Evolutionary conservation across 805 yeast species (phyloP), one percentile per base, ranked within the genome.

Genomic region (Hanseniaspora osmophila): DNA sequence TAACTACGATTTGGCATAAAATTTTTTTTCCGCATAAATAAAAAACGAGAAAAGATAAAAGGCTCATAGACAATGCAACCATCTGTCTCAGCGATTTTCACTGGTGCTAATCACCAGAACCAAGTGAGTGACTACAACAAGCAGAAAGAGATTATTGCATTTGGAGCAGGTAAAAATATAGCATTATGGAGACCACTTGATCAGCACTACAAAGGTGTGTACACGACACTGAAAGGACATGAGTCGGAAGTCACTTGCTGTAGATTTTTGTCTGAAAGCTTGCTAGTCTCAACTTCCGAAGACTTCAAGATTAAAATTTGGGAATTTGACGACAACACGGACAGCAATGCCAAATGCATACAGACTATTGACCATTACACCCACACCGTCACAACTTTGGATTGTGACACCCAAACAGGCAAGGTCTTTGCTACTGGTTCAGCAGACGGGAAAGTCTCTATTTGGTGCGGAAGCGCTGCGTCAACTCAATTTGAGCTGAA

Each of bases 21-120:
- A 22, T 22, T 22, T 22, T 22, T n/a, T n/a, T n/a, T n/a, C n/a
- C n/a, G n/a, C n/a, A n/a, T n/a, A n/a, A n/a, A n/a, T n/a, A n/a
- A n/a, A n/a, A n/a, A n/a, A n/a, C n/a, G n/a, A n/a, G n/a, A n/a
- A n/a, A 30, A 30, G 9, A 10, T 30, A 30, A 10, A 30, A 30
- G 12, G 12, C 33, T 30, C 12, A 10, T 9, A 32, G 10, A 32
- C 3, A n/a, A n/a, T 32, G 35, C 13, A n/a, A 6, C 15, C 22
- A n/a, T 29, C 42, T 2, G 62, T 65, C 41, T 81, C 77, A 47
- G 84, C 82, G 15, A 66, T 78, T 3, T 80, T 82, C 57, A 67
- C 74, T 16, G 94, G 94, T 13, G 86, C 85, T 33, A 84, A 83
- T 57, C 73, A 71, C 48, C 85, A 80, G 53, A 65, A 77, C 5